Conservation (phyloP, 1,139 yeast genomes). For the Wickerhamomyces sp. region DNA sequence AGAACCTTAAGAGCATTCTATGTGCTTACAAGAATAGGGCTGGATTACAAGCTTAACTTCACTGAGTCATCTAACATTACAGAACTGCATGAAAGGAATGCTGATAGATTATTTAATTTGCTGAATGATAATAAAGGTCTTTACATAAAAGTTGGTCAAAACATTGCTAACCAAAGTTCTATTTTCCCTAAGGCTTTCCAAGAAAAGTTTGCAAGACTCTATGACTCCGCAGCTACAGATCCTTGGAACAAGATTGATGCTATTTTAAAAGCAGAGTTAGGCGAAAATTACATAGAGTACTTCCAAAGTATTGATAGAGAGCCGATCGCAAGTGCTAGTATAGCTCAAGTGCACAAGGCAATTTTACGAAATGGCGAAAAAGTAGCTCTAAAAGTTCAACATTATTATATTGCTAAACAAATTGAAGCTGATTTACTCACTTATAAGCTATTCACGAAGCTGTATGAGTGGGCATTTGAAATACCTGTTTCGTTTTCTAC, state of each 20-base stretch:
- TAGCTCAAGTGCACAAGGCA: conserved; percentile 94
- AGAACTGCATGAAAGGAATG: conserved; percentile 55
- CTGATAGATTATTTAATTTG: conserved; percentile 50
- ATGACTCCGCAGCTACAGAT: conserved; percentile 71
- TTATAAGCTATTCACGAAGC: conserved; percentile 45
- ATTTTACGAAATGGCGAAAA: conserved; percentile 54
- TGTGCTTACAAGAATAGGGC: conserved; percentile 48
- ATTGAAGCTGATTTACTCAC: conserved; percentile 83
- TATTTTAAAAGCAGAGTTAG: conserved; percentile 56
- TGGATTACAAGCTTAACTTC: conserved; percentile 53
- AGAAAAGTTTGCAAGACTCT: conserved; percentile 67
- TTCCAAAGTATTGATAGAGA: conserved; percentile 75
- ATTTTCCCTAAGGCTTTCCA: conserved; percentile 72
- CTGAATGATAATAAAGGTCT: conserved; percentile 61
- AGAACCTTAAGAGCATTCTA: conserved; percentile 52
- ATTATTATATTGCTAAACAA: conserved; percentile 90
- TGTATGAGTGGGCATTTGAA: conserved; percentile 57
- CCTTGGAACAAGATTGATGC: conserved; percentile 50
- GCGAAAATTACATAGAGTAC: conserved; percentile 63
- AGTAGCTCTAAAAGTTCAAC: conserved; percentile 93
- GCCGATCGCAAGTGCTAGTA: conserved; percentile 96
- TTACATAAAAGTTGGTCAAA: conserved; percentile 75
- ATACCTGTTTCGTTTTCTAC: conserved; percentile 60
- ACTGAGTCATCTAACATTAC: conserved; percentile 39
- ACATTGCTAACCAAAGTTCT: conserved; percentile 81